A percentile compares a stretch with the other conserved stretches of the same genome.
Evolutionary conservation across 805 yeast species (phyloP).

Genomic region (Ogataea ramenticola): DNA sequence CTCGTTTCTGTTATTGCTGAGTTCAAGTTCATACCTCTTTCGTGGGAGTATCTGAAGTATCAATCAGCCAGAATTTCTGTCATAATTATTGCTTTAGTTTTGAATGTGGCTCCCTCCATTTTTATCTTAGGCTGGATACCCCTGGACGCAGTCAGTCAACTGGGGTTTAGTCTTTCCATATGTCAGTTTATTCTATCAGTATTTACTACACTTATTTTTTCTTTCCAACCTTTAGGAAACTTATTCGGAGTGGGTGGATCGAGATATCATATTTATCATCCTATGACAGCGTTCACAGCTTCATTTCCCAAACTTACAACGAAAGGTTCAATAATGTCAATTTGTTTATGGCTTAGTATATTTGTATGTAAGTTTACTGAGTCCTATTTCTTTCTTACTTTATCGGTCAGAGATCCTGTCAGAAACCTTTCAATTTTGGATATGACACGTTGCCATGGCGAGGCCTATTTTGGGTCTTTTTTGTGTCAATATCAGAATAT

Average conservation of each 20-base stretch:
- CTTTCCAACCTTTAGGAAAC: slow-evolving; percentile 26
- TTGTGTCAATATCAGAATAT: slow-evolving; percentile 37
- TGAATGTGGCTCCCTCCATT: slow-evolving; percentile 35
- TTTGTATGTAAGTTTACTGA: slow-evolving; percentile 44
- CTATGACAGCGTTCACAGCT: slow-evolving; percentile 34
- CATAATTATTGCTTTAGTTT: slow-evolving; percentile 23
- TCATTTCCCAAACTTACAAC: slow-evolving; percentile 35
- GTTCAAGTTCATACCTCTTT: slow-evolving; percentile 36
- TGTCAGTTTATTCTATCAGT: slow-evolving; percentile 37
- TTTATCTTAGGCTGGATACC: slow-evolving; percentile 32
- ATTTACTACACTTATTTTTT: slow-evolving; percentile 33
- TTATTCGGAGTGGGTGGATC: not conserved
- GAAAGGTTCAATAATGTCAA: slow-evolving; percentile 32
- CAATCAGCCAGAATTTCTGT: slow-evolving; percentile 26
- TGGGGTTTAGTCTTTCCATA: slow-evolving; percentile 31
- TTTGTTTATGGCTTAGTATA: slow-evolving; percentile 39
- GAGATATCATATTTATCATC: slow-evolving; percentile 17
- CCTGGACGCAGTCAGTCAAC: slow-evolving; percentile 25
- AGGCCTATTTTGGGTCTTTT: slow-evolving; percentile 30
- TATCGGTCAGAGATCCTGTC: slow-evolving; percentile 45
- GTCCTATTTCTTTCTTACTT: slow-evolving; percentile 46
- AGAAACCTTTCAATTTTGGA: slow-evolving; percentile 39
- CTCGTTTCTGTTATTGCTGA: slow-evolving; percentile 36
- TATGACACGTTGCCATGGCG: slow-evolving; percentile 37
- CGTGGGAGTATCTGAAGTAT: slow-evolving; percentile 41